Conservation (phyloP, 805 yeast genomes). For the Hemisphaericaspora nanyangensis region DNA sequence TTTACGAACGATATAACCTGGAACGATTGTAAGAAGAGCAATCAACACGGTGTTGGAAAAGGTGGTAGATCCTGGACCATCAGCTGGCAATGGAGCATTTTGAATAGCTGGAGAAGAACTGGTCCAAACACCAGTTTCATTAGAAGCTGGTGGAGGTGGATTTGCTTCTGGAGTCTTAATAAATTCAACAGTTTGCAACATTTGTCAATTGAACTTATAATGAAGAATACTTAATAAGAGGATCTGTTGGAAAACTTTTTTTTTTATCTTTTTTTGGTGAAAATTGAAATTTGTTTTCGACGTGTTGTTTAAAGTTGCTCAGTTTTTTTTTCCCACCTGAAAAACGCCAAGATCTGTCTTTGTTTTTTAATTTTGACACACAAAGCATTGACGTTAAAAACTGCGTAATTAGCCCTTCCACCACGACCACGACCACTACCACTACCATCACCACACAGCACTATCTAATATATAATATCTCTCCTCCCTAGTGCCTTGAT, state of each 20-base stretch:
- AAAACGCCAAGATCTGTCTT: background rate
- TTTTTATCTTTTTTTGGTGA: no score
- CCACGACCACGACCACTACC: no score
- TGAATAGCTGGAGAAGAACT: conserved; percentile 63
- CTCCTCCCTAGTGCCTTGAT: no score
- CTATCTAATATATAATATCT: no score
- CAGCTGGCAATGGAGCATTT: conserved; percentile 87
- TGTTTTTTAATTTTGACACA: background rate
- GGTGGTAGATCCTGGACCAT: conserved; percentile 80
- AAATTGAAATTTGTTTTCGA: background rate
- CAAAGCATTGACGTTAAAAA: no score
- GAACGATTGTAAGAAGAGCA: conserved; percentile 51
- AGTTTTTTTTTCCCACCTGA: no score
- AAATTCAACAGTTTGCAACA: conserved; percentile 47
- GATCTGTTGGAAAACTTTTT: background rate
- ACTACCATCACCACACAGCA: no score
- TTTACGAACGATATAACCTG: conserved; percentile 59
- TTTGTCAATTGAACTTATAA: conserved; percentile 8
- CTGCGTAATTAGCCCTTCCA: no score
- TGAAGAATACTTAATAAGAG: background rate
- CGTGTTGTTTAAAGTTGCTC: background rate
- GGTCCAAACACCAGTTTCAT: conserved; percentile 34
- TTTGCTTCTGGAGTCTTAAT: conserved; percentile 42
- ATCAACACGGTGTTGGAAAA: conserved; percentile 61
- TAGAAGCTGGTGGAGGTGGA: conserved; percentile 28